Conservation (phyloP, 2,329 filamentous ascomycete genomes). For the Colletotrichum liaoningense region DNA sequence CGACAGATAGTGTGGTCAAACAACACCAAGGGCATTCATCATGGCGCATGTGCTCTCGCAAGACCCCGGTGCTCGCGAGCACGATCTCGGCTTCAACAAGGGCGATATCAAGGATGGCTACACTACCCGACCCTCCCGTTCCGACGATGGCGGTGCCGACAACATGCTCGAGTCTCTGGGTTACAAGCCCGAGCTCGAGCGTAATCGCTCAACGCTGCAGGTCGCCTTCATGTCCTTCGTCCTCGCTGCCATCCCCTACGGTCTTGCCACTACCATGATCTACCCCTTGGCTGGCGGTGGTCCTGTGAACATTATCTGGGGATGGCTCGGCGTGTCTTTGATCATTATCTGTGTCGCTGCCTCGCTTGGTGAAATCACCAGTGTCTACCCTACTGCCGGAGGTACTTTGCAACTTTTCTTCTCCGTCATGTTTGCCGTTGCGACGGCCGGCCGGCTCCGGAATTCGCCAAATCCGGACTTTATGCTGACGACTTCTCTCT, state of each 20-base stretch:
- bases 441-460: slow-evolving; percentile 10
- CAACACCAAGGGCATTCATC: slow-evolving; percentile 2
- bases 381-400: slow-evolving; percentile 80
- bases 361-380: slow-evolving; percentile 80
- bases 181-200: slow-evolving; percentile 73
- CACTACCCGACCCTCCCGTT: slow-evolving; percentile 37
- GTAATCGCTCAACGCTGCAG: slow-evolving; percentile 75
- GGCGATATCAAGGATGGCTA: slow-evolving; percentile 27
- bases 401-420: slow-evolving; percentile 52
- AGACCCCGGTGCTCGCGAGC: slow-evolving; percentile 36
- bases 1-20: slow-evolving; percentile 3
- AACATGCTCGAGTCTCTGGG: slow-evolving; percentile 72
- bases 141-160: slow-evolving; percentile 62
- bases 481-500: slow-evolving; percentile 27
- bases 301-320: slow-evolving; percentile 78
- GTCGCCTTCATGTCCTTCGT: slow-evolving; percentile 83
- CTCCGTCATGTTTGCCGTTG: neutral
- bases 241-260: slow-evolving; percentile 79
- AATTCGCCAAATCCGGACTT: slow-evolving; percentile 14
- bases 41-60: slow-evolving; percentile 35
- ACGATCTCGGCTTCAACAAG: slow-evolving; percentile 31
- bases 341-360: slow-evolving; percentile 79
- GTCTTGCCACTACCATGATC: slow-evolving; percentile 75
- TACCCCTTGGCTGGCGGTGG: slow-evolving; percentile 76
- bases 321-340: slow-evolving; percentile 74